phyloP scores from a whole-genome alignment of 1,284 basidiomycete species.

The Moniliophthora roreri region DNA sequence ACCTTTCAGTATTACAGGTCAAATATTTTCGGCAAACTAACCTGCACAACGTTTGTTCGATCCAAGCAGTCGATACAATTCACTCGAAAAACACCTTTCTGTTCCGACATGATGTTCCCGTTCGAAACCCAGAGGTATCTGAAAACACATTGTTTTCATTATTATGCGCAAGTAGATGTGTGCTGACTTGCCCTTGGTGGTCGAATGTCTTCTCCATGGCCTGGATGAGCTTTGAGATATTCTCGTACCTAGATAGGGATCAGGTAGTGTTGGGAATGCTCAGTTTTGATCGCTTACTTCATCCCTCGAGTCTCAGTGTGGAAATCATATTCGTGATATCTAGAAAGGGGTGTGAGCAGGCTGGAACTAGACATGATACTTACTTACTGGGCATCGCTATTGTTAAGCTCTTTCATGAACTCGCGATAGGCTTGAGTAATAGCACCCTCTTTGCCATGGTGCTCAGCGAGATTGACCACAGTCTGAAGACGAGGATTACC shows the following conservation, averaged over 20 bases:
- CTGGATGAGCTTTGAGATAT: conserved; percentile 80
- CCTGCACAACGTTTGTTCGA: conserved; percentile 89
- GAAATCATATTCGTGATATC: conserved; percentile 84
- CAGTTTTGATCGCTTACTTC: conserved; percentile 56
- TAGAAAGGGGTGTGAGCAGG: conserved; percentile 20
- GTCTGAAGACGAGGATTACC: conserved; percentile 43
- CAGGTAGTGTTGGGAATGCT: background rate
- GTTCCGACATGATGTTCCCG: conserved; percentile 70
- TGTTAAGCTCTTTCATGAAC: conserved; percentile 59
- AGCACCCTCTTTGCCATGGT: conserved; percentile 82
- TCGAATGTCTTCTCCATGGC: conserved; percentile 73
- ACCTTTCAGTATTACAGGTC: conserved; percentile 1
- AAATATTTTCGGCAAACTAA: conserved; percentile 25
- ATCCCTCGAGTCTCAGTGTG: conserved; percentile 89
- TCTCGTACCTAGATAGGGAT: conserved; percentile 67
- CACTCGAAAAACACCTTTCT: conserved; percentile 82
- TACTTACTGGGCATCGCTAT: conserved; percentile 65
- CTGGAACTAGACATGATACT: background rate
- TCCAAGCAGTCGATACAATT: conserved; percentile 96
- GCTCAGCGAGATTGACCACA: conserved; percentile 88
- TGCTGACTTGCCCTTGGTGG: conserved; percentile 61
- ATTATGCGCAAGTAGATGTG: conserved; percentile 4
- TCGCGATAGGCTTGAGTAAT: conserved; percentile 82
- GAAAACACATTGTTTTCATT: conserved; percentile 9
- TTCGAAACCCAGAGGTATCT: conserved; percentile 88